Evolutionary conservation across 129 eudicot genomes (phyloP), one percentile per base, ranked within the genome.

Genomic region (Flaveria brownii): DNA sequence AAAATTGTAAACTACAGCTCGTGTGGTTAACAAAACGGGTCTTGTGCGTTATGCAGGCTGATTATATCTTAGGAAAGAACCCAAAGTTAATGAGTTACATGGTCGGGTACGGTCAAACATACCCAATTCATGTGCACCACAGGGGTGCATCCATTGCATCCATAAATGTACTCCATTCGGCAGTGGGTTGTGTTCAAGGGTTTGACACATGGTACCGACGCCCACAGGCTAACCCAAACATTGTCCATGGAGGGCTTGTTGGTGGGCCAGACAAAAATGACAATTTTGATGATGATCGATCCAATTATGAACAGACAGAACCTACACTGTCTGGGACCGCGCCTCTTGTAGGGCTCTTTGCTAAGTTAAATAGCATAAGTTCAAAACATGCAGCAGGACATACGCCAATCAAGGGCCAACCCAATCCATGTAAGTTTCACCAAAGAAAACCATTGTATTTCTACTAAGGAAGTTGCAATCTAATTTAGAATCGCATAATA

Each of bases 41-140:
- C 1, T 63, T 2, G 52, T 22, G 36, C 80, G n/a, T 80, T 61
- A 46, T 80, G 39, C 81, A 92, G 98, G 98, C 88, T 73, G 98
- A 91, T 83, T 94, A 94, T 79, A 91, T 94, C 61, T 91, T 94
- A 30, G 98, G 97, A 6, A 84, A 88, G n/a, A 94, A 94, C 73
- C 98, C 98, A 0, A 81, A 82, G 74, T 81, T 90, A 67, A 84
- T 89, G 83, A 94, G 98, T 85, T 94, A 94, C 82, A 33, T 94
- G 33, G 90, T 94, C 11, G 98, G 98, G 10, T 94, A 86, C 41
- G 92, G 98, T 16, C 83, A 78, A 73, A 84, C 74, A 61, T 94
- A 91, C 72, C 98, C 97, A 2, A 64, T 15, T 33, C 97, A 87
- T 22, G 96, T 84, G 57, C 98, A 94, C 88, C 98, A 94, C 67